Conservation (phyloP, 148 eudicot genomes). For the Bassia scoparia region DNA sequence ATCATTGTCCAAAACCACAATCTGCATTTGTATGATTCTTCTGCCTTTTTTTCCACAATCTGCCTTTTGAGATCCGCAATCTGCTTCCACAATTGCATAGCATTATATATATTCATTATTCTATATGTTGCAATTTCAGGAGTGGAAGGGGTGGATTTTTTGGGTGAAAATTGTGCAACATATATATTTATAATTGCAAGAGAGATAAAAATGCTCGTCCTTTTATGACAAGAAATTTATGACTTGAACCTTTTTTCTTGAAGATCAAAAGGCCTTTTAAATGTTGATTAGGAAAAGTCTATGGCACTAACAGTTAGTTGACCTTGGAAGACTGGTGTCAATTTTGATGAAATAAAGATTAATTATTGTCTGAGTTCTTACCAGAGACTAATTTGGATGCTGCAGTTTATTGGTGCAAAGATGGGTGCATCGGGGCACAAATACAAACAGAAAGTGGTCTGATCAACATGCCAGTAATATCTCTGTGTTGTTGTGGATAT, state of each 20-base stretch:
- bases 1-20: too few species aligned
- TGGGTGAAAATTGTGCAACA: neutral
- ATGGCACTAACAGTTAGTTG: neutral
- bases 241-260: neutral
- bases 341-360: neutral
- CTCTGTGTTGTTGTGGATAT: slow-evolving; percentile 79
- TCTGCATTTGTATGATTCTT: neutral
- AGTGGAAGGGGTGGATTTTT: neutral
- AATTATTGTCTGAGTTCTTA: neutral
- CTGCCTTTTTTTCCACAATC: neutral
- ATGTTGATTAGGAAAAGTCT: neutral
- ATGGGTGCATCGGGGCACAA: slow-evolving; percentile 70
- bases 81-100: neutral
- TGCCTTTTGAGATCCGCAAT: neutral
- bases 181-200: neutral
- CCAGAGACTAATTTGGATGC: slow-evolving; percentile 12
- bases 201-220: neutral
- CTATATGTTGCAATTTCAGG: too few species aligned
- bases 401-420: slow-evolving; percentile 85
- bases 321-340: neutral
- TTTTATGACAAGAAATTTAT: neutral
- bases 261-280: too few species aligned
- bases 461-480: slow-evolving; percentile 74
- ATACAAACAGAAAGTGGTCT: slow-evolving; percentile 74
- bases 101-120: too few species aligned